Percentiles rank a stretch among this genome's conserved stretches.
Evolutionary conservation across 257 asterid species (phyloP).

Genomic region (Solanum gracilifrons): DNA sequence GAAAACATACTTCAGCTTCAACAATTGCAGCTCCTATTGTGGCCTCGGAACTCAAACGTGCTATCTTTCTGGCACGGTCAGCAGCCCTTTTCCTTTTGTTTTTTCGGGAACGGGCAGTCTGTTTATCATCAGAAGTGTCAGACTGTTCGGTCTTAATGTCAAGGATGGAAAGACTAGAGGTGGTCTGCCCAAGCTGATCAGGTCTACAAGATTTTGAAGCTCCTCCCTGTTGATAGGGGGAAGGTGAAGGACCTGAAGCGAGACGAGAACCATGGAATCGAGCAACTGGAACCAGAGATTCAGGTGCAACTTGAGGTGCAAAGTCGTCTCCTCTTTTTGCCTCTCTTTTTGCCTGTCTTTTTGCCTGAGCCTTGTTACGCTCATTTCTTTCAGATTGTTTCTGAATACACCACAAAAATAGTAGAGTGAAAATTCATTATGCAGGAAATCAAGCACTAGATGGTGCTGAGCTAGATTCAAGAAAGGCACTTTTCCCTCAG

Average conservation of each 20-base stretch:
- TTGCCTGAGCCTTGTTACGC: slow-evolving; percentile 61
- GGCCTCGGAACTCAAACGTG: slow-evolving; percentile 59
- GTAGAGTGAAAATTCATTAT: not conserved
- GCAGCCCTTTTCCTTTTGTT: not conserved
- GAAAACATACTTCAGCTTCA: slow-evolving; percentile 83
- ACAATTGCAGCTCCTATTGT: slow-evolving; percentile 87
- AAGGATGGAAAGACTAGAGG: not conserved
- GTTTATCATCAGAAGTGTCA: slow-evolving; percentile 19
- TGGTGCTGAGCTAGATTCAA: not conserved
- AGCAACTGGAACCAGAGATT: slow-evolving; percentile 71
- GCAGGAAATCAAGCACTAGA: not conserved
- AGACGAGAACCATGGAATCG: slow-evolving; percentile 92
- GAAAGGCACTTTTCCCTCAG: not conserved
- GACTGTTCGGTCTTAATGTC: slow-evolving; percentile 30
- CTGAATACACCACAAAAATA: slow-evolving; percentile 24
- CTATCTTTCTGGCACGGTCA: slow-evolving; percentile 44
- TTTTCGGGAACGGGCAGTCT: not conserved
- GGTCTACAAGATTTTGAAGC: slow-evolving; percentile 3
- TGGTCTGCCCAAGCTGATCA: slow-evolving; percentile 34
- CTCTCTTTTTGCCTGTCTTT: slow-evolving; percentile 20
- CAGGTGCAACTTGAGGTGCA: slow-evolving; percentile 65
- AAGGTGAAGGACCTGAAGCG: slow-evolving; percentile 79
- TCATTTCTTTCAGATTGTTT: slow-evolving; percentile 84
- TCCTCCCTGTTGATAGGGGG: slow-evolving; percentile 58
- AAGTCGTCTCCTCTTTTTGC: slow-evolving; percentile 74